Percentiles rank a stretch among this genome's conserved stretches.
Conservation (phyloP, 768 basidiomycete genomes). For the Kockovaella imperatae region DNA sequence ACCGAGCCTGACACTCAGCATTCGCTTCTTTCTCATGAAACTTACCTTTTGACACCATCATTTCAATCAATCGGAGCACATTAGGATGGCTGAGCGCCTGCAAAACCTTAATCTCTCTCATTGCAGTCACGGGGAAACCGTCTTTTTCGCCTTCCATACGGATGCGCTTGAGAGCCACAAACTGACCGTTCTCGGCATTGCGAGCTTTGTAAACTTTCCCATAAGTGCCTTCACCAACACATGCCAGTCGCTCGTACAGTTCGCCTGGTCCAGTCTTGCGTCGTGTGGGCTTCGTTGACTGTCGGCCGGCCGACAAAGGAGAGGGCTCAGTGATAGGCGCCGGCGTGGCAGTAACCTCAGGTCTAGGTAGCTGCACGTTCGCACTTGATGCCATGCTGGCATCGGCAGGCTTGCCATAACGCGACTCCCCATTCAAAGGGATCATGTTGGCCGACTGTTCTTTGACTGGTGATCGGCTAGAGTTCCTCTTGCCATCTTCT, state of each 20-base stretch:
- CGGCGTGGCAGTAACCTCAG: too few species aligned
- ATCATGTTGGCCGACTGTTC: too few species aligned
- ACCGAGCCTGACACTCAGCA: slow-evolving; percentile 62
- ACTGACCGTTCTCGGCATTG: slow-evolving; percentile 63
- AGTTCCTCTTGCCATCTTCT: background rate
- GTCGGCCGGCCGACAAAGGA: too few species aligned
- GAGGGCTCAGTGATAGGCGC: too few species aligned
- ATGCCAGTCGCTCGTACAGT: slow-evolving; percentile 71
- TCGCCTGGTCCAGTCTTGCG: slow-evolving; percentile 20
- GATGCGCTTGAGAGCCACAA: slow-evolving; percentile 91
- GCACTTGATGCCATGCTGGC: too few species aligned
- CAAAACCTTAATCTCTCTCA: slow-evolving; percentile 95
- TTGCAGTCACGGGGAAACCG: slow-evolving; percentile 97
- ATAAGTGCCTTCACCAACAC: slow-evolving; percentile 97
- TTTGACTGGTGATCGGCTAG: background rate
- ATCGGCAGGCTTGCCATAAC: too few species aligned
- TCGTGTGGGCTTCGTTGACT: background rate
- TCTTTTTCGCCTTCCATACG: slow-evolving; percentile 96
- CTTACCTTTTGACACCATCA: slow-evolving; percentile 96
- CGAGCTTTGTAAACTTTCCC: slow-evolving; percentile 96
- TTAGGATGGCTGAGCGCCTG: slow-evolving; percentile 86
- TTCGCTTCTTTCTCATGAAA: background rate
- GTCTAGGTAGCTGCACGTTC: too few species aligned
- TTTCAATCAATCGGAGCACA: slow-evolving; percentile 81
- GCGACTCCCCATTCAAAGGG: too few species aligned